These are phyloP conservation scores for Chlorencoelia australis DNA, from an alignment of 2,329 filamentous ascomycete species.

Conservation along the genomic window DNA sequence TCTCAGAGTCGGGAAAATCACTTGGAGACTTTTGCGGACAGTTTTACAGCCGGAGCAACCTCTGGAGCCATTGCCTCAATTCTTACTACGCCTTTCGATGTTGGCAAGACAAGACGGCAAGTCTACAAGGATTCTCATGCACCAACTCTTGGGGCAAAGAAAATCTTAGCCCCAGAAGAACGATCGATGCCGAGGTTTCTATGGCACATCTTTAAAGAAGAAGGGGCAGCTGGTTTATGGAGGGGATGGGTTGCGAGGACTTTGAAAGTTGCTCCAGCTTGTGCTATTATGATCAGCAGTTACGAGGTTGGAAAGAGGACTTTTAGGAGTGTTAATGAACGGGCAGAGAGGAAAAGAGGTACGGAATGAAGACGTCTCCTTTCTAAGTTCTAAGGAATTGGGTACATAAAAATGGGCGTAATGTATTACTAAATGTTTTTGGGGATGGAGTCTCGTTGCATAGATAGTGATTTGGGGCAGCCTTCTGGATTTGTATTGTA, in stretches of 20 bases:
- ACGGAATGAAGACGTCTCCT: conserved; percentile 11
- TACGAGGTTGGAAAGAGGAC: conserved; percentile 93
- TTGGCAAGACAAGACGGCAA: conserved; percentile 92
- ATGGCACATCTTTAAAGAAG: conserved; percentile 82
- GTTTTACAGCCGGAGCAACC: conserved; percentile 74
- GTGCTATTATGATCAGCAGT: conserved; percentile 98
- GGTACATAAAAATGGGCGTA: not conserved
- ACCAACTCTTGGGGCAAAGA: conserved; percentile 28
- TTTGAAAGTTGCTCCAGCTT: conserved; percentile 89
- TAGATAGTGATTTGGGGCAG: conserved; percentile 19
- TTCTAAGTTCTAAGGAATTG: not conserved
- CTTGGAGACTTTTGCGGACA: conserved; percentile 71
- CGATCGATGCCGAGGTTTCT: conserved; percentile 71
- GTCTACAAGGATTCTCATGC: conserved; percentile 53
- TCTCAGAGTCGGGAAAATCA: conserved; percentile 61
- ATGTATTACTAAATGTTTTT: conserved; percentile 6
- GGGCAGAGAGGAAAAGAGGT: conserved; percentile 19
- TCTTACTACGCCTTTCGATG: conserved; percentile 90
- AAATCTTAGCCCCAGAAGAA: conserved; percentile 53
- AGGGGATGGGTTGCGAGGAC: conserved; percentile 85
- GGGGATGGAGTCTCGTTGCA: no score
- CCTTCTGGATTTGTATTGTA: conserved; percentile 12
- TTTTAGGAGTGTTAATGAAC: conserved; percentile 65
- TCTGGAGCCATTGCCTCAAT: conserved; percentile 81
- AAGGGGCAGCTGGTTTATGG: conserved; percentile 75